Evolutionary conservation across 2,329 filamentous ascomycete genomes (phyloP), one percentile per base, ranked within the genome.

Genomic region (Hymenoscyphus repandus): DNA sequence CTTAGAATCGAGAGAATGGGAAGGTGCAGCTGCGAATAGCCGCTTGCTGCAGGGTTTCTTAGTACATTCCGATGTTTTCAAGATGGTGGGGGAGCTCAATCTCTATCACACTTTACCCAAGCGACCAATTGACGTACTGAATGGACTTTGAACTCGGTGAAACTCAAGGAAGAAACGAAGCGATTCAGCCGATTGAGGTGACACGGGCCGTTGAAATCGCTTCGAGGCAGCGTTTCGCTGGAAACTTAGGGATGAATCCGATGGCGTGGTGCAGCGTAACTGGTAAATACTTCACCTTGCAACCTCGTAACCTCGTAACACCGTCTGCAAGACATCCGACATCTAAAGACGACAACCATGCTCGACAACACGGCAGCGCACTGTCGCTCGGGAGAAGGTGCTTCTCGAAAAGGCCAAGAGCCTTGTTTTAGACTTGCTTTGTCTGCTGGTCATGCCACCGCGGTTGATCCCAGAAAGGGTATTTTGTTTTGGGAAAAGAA

Each of bases 1-100:
- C 37, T 40, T n/a, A 49, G 30, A 43, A 47, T 50, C 32, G 54
- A 55, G 49, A 32, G 40, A 52, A 49, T 45, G 58, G 58, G 51
- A 42, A 55, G 53, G 38, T 55, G 54, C 56, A 59, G 54, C 36
- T 53, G 54, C 53, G 49, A 48, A 54, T 33, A 53, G 49, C 55
- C 56, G 54, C 53, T 47, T 11, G 9, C 18, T 18, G 37, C 37
- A 47, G 48, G 45, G 43, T 45, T 34, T 47, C 22, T 31, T 47
- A 32, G 51, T 52, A 45, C 45, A 32, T 34, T 43, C 49, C 39
- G 47, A 54, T 42, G 36, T 20, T 32, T 38, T 17, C 40, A 37
- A 38, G n/a, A 17, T 11, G 50, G 39, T 36, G 50, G 50, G 22
- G 36, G 37, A 46, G 9, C 22, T 27, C 11, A 38, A 50, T 22